Percentiles rank a stretch among this genome's conserved stretches.
These are phyloP conservation scores for Globisporangium yorkense DNA, from an alignment of 352 stramenopile species.

Conservation along the genomic window DNA sequence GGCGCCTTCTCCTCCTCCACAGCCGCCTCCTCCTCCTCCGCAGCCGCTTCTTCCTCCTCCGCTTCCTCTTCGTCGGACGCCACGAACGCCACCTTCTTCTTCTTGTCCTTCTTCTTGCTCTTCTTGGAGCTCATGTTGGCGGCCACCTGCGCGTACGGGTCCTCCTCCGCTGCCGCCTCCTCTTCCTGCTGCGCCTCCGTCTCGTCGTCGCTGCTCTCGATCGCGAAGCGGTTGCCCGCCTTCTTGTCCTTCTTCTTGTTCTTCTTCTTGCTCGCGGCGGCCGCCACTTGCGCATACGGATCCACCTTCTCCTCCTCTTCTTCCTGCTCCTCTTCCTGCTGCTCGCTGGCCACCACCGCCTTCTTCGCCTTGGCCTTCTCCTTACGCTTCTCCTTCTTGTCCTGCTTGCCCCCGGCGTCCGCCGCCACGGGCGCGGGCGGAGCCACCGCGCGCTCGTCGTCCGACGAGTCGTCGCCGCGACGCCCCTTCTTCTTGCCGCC, in stretches of 20 bases:
- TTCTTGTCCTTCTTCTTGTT: slow-evolving; percentile 60
- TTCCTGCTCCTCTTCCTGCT: slow-evolving; percentile 20
- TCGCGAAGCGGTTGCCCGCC: slow-evolving; percentile 23
- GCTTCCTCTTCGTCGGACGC: slow-evolving; percentile 40
- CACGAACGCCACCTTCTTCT: slow-evolving; percentile 33
- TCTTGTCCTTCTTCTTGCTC: slow-evolving; percentile 51
- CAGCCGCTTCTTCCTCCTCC: slow-evolving; percentile 28
- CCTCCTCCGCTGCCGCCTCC: slow-evolving; percentile 9
- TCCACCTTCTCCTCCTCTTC: slow-evolving; percentile 38
- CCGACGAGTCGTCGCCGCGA: slow-evolving; percentile 60
- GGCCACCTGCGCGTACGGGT: slow-evolving; percentile 31
- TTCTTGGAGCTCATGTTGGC: slow-evolving; percentile 40
- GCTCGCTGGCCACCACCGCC: slow-evolving; percentile 37
- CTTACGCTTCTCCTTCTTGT: slow-evolving; percentile 80
- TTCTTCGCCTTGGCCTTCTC: slow-evolving; percentile 71
- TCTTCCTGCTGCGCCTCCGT: slow-evolving; percentile 20
- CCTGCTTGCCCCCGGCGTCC: slow-evolving; percentile 25
- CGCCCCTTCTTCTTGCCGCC: slow-evolving; percentile 74
- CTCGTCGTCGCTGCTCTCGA: slow-evolving; percentile 31
- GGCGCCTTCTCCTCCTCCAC: slow-evolving; percentile 28
- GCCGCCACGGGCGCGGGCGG: slow-evolving; percentile 20
- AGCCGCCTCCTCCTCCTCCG: slow-evolving; percentile 16
- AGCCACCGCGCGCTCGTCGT: slow-evolving; percentile 42
- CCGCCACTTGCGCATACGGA: slow-evolving; percentile 50
- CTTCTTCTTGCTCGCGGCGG: slow-evolving; percentile 63